phyloP scores from a whole-genome alignment of 2,329 filamentous ascomycete genomes.

The Alternaria panax region DNA sequence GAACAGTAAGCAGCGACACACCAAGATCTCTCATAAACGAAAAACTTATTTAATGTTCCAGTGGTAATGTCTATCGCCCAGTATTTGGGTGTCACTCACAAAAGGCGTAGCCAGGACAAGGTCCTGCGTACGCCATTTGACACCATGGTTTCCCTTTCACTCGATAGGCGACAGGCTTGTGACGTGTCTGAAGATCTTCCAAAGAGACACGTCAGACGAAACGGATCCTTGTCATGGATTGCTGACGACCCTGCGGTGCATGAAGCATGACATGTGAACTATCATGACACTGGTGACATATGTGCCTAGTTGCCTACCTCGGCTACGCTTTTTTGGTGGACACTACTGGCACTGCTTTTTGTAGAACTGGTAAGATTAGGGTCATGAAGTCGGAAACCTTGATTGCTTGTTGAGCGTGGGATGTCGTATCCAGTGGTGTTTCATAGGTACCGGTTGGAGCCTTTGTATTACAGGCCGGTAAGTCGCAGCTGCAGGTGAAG shows the following conservation, averaged over 20 bases:
- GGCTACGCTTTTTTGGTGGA: background rate
- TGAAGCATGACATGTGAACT: background rate
- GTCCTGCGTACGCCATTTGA: background rate
- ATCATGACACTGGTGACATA: background rate
- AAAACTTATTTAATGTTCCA: no score
- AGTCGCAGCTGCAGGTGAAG: background rate
- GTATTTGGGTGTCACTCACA: no score
- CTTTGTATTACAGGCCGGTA: background rate
- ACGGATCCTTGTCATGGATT: background rate
- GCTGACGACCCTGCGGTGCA: background rate
- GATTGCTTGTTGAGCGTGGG: background rate
- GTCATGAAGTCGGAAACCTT: background rate
- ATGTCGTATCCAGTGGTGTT: background rate
- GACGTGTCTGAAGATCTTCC: background rate
- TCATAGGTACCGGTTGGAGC: background rate
- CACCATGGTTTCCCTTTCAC: background rate
- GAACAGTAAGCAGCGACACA: no score
- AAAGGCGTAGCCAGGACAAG: background rate
- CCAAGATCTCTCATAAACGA: no score
- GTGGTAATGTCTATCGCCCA: no score
- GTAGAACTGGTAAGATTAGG: background rate
- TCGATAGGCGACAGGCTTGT: background rate
- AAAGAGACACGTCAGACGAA: background rate
- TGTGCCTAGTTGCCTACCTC: background rate
- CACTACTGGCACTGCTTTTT: background rate